Evolutionary conservation across 2,329 filamentous ascomycete species (phyloP).

Genomic region (Neofusicoccum sp.): DNA sequence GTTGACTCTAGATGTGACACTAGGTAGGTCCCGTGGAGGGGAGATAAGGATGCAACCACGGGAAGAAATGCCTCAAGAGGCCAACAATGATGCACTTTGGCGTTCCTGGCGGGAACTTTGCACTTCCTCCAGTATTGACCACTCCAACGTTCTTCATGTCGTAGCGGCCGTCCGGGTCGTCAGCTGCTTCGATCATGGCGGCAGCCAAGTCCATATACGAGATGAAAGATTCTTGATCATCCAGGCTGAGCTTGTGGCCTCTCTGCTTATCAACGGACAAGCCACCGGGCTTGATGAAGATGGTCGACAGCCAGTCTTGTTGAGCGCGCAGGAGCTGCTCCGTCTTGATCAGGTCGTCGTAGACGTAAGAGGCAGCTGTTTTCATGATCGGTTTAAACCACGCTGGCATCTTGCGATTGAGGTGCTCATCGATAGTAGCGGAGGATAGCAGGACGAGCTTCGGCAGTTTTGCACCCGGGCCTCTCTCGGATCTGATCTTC

Average conservation of each 20-base stretch:
- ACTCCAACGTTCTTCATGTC: too few relatives aligned
- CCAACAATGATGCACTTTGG: too few relatives aligned
- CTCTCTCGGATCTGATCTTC: conserved; percentile 28
- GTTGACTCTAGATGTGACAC: too few relatives aligned
- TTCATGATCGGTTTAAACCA: conserved; percentile 35
- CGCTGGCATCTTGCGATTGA: conserved; percentile 35
- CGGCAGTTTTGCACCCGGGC: conserved; percentile 30
- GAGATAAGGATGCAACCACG: too few relatives aligned
- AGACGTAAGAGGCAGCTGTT: conserved; percentile 40
- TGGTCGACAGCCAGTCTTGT: conserved; percentile 40
- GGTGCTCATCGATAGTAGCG: conserved; percentile 44
- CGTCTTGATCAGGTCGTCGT: conserved; percentile 40
- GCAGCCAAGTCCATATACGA: conserved; percentile 34
- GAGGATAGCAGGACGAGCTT: conserved; percentile 50
- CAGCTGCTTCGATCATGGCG: too few relatives aligned
- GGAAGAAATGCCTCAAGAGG: too few relatives aligned
- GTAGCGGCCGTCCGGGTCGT: too few relatives aligned
- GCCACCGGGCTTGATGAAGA: conserved; percentile 49
- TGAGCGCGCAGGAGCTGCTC: conserved; percentile 44
- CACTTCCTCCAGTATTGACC: too few relatives aligned
- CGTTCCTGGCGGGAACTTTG: too few relatives aligned
- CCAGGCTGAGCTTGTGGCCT: conserved; percentile 46
- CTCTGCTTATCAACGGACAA: conserved; percentile 40
- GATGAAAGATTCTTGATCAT: conserved; percentile 43
- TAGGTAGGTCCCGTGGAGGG: too few relatives aligned